These are phyloP conservation scores for Sordariomycetes sp. DNA, from an alignment of 2,329 filamentous ascomycete species.

Conservation along the genomic window DNA sequence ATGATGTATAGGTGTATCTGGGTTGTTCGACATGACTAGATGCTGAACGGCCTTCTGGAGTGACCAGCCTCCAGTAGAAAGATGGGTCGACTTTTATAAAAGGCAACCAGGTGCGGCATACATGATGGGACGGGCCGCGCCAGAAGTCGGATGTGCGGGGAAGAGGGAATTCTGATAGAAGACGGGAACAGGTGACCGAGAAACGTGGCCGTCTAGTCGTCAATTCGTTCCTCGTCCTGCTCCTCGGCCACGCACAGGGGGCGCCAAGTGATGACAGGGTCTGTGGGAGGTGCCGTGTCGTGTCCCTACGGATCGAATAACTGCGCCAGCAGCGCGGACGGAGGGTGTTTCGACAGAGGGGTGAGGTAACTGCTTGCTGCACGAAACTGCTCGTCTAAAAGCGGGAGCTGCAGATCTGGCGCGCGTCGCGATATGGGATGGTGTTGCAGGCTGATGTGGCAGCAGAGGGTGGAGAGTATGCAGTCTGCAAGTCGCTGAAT, in stretches of 20 bases:
- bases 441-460: slow-evolving; percentile 20
- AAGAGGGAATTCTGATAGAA: slow-evolving; percentile 8
- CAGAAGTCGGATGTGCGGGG: slow-evolving; percentile 9
- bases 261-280: neutral
- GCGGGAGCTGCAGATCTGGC: slow-evolving; percentile 7
- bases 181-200: slow-evolving; percentile 5
- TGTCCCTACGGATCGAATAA: neutral
- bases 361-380: slow-evolving; percentile 2
- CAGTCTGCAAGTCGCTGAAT: slow-evolving; percentile 25
- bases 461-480: slow-evolving; percentile 12
- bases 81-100: slow-evolving; percentile 28
- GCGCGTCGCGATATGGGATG: slow-evolving; percentile 7
- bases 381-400: slow-evolving; percentile 1
- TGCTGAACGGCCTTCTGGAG: slow-evolving; percentile 10
- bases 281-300: neutral
- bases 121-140: slow-evolving; percentile 22
- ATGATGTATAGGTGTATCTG: slow-evolving; percentile 11
- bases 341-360: neutral
- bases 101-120: slow-evolving; percentile 19
- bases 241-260: neutral
- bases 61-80: slow-evolving; percentile 10
- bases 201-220: slow-evolving; percentile 1
- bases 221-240: neutral
- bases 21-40: slow-evolving; percentile 13
- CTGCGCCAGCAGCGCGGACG: neutral